phyloP scores from a whole-genome alignment of 2,329 filamentous ascomycete species.

The Conoideocrella luteorostrata region DNA sequence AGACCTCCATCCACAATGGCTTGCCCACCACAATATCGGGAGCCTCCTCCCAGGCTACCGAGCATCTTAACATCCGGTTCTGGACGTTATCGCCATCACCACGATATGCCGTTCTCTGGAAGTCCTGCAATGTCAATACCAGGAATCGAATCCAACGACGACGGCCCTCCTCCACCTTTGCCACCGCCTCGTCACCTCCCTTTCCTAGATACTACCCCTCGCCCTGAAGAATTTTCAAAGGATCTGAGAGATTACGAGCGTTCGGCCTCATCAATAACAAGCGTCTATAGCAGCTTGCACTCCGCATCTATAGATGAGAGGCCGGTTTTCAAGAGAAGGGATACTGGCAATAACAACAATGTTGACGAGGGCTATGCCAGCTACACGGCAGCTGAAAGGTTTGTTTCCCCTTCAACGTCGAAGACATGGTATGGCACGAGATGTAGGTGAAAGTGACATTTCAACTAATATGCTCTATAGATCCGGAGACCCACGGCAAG shows the following conservation, averaged over 20 bases:
- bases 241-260: constrained; percentile 23
- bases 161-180: constrained; percentile 36
- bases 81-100: constrained; percentile 23
- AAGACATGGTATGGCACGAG: neutral
- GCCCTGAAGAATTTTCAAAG: constrained; percentile 22
- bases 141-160: constrained; percentile 24
- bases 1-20: constrained; percentile 22
- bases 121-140: constrained; percentile 38
- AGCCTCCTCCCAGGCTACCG: constrained; percentile 27
- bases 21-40: constrained; percentile 29
- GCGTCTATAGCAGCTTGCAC: constrained; percentile 35
- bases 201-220: constrained; percentile 25
- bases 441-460: neutral
- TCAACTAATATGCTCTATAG: constrained; percentile 17
- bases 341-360: constrained; percentile 20
- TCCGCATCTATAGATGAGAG: constrained; percentile 29
- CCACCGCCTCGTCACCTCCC: constrained; percentile 38
- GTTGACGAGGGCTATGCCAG: constrained; percentile 39
- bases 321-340: constrained; percentile 26
- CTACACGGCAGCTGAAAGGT: constrained; percentile 34
- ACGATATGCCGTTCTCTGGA: constrained; percentile 25
- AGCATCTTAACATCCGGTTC: constrained; percentile 29
- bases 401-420: constrained; percentile 9
- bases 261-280: constrained; percentile 23
- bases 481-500: constrained; percentile 34